phyloP scores from a whole-genome alignment of 2,329 filamentous ascomycete genomes.

The Coleophoma crateriformis region DNA sequence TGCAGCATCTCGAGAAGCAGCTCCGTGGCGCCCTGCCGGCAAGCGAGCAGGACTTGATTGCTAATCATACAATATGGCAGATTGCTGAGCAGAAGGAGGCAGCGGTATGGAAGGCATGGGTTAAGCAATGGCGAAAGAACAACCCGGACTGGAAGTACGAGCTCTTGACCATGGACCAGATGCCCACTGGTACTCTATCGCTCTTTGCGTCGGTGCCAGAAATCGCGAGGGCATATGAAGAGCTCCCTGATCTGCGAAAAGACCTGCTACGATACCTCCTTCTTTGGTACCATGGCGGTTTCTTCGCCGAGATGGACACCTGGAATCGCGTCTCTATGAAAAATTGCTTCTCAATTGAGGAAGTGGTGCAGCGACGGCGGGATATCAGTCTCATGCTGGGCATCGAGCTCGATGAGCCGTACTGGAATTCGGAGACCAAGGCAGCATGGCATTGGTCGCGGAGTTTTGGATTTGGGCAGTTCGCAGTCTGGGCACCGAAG shows the following conservation, averaged over 20 bases:
- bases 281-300: slow-evolving; percentile 17
- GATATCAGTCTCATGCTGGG: slow-evolving; percentile 17
- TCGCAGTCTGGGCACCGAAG: slow-evolving; percentile 13
- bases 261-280: slow-evolving; percentile 14
- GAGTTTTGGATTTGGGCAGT: slow-evolving; percentile 11
- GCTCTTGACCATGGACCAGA: slow-evolving; percentile 2
- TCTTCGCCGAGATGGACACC: slow-evolving; percentile 13
- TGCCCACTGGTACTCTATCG: slow-evolving; percentile 3
- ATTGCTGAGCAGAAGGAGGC: slow-evolving; percentile 5
- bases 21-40: slow-evolving; percentile 1
- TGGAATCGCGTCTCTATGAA: slow-evolving; percentile 11
- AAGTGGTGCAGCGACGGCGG: slow-evolving; percentile 2
- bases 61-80: slow-evolving; percentile 15
- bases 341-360: slow-evolving; percentile 8
- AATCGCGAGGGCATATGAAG: slow-evolving; percentile 4
- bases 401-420: slow-evolving; percentile 17
- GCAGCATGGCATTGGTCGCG: slow-evolving; percentile 12
- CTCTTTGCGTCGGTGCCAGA: slow-evolving; percentile 9
- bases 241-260: slow-evolving; percentile 4
- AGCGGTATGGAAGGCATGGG: slow-evolving; percentile 5
- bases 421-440: slow-evolving; percentile 6
- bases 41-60: slow-evolving; percentile 1
- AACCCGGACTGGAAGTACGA: slow-evolving; percentile 13
- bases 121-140: slow-evolving; percentile 10
- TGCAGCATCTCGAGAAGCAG: slow-evolving; percentile 7